phyloP scores from a whole-genome alignment of 2,329 filamentous ascomycete species.

The Neofusicoccum ribis region DNA sequence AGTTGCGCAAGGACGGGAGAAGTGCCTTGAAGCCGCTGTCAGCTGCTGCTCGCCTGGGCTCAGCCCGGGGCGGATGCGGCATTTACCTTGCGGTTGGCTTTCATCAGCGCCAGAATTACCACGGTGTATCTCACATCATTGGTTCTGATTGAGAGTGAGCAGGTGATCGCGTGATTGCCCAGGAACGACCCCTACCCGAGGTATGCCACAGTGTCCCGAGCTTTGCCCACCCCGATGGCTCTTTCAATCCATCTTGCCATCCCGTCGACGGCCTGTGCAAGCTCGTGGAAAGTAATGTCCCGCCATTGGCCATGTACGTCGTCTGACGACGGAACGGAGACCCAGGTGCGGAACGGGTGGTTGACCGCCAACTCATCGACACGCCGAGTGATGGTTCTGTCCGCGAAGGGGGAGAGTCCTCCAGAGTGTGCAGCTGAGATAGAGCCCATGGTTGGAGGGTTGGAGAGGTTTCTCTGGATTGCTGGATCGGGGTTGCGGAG shows the following conservation, averaged over 20 bases:
- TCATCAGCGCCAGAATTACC: constrained; percentile 15
- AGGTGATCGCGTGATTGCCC: background rate
- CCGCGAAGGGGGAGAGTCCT: constrained; percentile 16
- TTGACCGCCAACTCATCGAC: constrained; percentile 15
- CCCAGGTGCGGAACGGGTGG: constrained; percentile 9
- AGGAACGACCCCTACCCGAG: background rate
- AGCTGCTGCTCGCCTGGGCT: background rate
- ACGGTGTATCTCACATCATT: constrained; percentile 19
- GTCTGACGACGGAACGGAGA: constrained; percentile 4
- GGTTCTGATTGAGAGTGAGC: background rate
- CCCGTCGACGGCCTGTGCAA: background rate
- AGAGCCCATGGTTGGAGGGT: constrained; percentile 6
- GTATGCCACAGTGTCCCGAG: constrained; percentile 17
- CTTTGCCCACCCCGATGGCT: constrained; percentile 7
- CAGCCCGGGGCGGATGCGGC: background rate
- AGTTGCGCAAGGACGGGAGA: constrained; percentile 18
- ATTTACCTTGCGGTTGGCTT: constrained; percentile 16
- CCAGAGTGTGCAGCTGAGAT: background rate
- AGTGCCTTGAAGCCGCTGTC: background rate
- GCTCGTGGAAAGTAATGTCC: constrained; percentile 16
- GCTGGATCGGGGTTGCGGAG: background rate
- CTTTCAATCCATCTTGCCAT: constrained; percentile 18
- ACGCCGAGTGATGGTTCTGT: constrained; percentile 6
- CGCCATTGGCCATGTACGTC: constrained; percentile 15
- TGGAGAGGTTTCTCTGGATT: background rate